Base-by-base conservation (phyloP, 2,329 filamentous ascomycete genomes). In the Fusarium sp. region DNA sequence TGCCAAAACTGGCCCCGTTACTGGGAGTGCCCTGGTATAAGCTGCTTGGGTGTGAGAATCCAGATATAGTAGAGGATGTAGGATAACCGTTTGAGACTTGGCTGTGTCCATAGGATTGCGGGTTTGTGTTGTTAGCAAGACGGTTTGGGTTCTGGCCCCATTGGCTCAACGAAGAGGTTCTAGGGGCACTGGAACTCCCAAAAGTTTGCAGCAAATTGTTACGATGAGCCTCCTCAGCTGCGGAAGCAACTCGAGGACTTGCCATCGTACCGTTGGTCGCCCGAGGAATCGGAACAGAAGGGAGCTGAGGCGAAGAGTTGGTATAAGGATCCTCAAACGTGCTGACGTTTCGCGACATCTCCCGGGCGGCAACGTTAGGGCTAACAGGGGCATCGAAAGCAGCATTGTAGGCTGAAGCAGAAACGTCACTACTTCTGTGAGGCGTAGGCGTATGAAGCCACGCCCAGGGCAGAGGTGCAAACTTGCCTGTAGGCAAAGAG, bases 1-100 rank as follows among this genome's bases (percentile, higher is more conserved):
- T 60, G 10, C 67, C 70, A 59, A 69, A 70, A n/a, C 49, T 53
- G 10, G 65, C 59, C 16, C 71, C 75, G 40, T 76, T 76, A 8
- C 67, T 70, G 2, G 84, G 84, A 8, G 84, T 85, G 34, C 85
- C 83, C 43, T 81, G 82, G 60, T 85, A 86, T 24, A 88, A 70
- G 67, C 84, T 87, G 74, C 85, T 87, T 2, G 80, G 77, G 58
- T 86, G 80, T 16, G 85, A 84, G 67, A 87, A 87, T 9, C 68
- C 73, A 16, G 76, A 78, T 9, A 75, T 65, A 8, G 75, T 74
- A 3, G 82, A 81, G 13, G 76, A 76, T 10, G 70, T 58, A 27
- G 64, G 59, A 64, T 67, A 66, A 46, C 62, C 59, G 13, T 48
- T 68, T 49, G 53, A 60, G 44, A 58, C 49, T 51, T 66, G 43